A percentile compares a stretch with the other conserved stretches of the same genome.
These are phyloP conservation scores for Panaeolus cyanescens DNA, from an alignment of 768 basidiomycete genomes.

Conservation along the genomic window DNA sequence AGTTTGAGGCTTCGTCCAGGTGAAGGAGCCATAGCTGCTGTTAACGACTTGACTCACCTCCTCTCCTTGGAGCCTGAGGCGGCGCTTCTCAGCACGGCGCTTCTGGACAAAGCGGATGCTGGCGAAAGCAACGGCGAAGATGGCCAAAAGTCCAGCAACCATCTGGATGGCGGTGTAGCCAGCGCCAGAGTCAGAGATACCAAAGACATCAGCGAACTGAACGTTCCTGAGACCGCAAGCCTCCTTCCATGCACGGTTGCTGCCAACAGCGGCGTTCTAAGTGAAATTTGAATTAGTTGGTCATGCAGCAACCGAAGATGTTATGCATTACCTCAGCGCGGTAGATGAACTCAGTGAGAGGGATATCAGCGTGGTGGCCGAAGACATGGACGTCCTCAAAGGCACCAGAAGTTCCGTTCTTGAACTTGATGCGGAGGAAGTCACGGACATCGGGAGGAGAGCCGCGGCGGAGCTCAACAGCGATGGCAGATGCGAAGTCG, in stretches of 20 bases:
- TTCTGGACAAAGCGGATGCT: constrained; percentile 40
- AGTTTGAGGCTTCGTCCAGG: constrained; percentile 16
- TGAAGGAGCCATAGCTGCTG: constrained; percentile 38
- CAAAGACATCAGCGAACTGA: constrained; percentile 24
- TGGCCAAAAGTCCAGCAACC: constrained; percentile 37
- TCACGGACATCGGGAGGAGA: constrained; percentile 75
- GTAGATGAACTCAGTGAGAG: constrained; percentile 85
- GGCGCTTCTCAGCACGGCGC: constrained; percentile 38
- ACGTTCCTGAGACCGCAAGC: constrained; percentile 38
- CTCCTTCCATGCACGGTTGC: constrained; percentile 56
- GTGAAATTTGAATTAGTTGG: neutral
- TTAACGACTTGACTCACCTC: constrained; percentile 48
- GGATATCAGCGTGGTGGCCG: constrained; percentile 74
- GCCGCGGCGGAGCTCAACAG: constrained; percentile 78
- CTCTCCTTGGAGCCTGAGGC: constrained; percentile 45
- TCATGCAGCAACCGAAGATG: neutral
- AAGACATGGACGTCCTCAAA: constrained; percentile 76
- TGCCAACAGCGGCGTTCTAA: constrained; percentile 53
- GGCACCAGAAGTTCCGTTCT: constrained; percentile 69
- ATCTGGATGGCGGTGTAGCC: constrained; percentile 34
- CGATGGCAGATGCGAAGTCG: constrained; percentile 71
- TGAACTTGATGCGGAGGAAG: constrained; percentile 84
- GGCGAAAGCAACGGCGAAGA: constrained; percentile 38
- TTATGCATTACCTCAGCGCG: constrained; percentile 61
- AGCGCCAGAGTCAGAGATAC: constrained; percentile 17